Evolutionary conservation across 2,329 filamentous ascomycete genomes (phyloP).

Genomic region (Colletotrichum viniferum): DNA sequence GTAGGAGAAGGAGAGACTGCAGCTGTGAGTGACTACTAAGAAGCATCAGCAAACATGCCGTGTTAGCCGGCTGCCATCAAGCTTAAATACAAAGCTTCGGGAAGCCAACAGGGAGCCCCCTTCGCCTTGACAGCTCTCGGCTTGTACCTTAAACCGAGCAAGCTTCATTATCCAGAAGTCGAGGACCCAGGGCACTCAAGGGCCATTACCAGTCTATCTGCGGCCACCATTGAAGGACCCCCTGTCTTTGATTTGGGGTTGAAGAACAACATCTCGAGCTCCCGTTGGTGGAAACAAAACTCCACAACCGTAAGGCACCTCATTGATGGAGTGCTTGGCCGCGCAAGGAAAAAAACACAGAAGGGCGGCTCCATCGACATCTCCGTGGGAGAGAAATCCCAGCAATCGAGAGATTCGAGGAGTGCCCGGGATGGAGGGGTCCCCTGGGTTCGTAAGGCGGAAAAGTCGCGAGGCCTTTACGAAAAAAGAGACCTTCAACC

Average conservation of each 20-base stretch:
- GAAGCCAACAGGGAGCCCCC: not conserved
- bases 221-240: not conserved
- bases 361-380: conserved; percentile 1
- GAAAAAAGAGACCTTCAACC: not conserved
- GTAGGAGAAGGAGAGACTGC: conserved; percentile 5
- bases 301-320: conserved; percentile 3
- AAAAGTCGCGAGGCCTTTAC: not conserved
- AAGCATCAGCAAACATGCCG: not conserved
- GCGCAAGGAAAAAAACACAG: not conserved
- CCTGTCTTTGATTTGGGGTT: not conserved
- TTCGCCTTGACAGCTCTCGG: not conserved
- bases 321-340: conserved; percentile 9
- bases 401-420: conserved; percentile 14
- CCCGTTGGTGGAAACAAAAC: conserved; percentile 17
- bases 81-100: conserved; percentile 18
- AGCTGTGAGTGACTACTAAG: not conserved
- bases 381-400: conserved; percentile 10
- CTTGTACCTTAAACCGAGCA: not conserved
- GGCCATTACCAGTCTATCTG: not conserved
- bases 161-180: not conserved
- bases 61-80: conserved; percentile 9
- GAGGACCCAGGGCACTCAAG: not conserved
- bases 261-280: not conserved
- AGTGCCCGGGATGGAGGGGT: not conserved
- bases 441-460: not conserved